Evolutionary conservation across 2,329 filamentous ascomycete species (phyloP), one percentile per base, ranked within the genome.

Genomic region (Cordyceps fumosorosea): DNA sequence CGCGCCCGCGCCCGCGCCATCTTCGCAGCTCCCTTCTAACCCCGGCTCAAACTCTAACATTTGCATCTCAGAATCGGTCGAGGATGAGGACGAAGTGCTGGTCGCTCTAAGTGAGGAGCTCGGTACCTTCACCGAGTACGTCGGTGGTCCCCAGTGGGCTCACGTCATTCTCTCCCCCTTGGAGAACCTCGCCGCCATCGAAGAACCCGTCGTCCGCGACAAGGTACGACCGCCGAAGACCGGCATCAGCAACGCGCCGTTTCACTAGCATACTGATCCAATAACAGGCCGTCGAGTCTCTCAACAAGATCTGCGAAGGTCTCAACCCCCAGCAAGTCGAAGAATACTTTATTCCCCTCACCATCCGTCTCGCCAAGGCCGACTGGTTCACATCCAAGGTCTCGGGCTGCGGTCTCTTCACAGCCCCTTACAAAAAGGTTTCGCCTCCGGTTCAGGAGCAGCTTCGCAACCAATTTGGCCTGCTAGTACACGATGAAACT

Each of bases 311-410:
- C 76, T 98, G 95, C 84, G 86, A 88, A 73, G 87, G 96, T 75
- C 84, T 99, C 62, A 96, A 92, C 56, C 81, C 91, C 70, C 85
- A 91, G 76, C 95, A 99, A 80, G 89, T 98, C 73, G 95, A 99
- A 81, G 91, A 97, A 72, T 90, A 93, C 78, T 98, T 98, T 80
- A 93, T 99, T 69, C 95, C 95, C 65, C 88, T 99, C 72, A 93
- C 93, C 64, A 86, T 96, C 72, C 91, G 95, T 73, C 90, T 99
- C 65, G 96, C 95, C 67, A 99, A 98, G 84, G 95, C 95, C 78
- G 95, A 99, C 79, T 99, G 95, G 95, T 99, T 99, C 78, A 99
- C 95, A 63, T 98, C 95, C 67, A 99, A 98, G 80, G 95, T 99
- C 67, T 99, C 95, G 37, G 95, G 93, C 65, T 96, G 93, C 67